Percentiles rank a stretch among this genome's conserved stretches.
phyloP scores from a whole-genome alignment of 2,329 filamentous ascomycete genomes.

The Polytolypa hystricis region DNA sequence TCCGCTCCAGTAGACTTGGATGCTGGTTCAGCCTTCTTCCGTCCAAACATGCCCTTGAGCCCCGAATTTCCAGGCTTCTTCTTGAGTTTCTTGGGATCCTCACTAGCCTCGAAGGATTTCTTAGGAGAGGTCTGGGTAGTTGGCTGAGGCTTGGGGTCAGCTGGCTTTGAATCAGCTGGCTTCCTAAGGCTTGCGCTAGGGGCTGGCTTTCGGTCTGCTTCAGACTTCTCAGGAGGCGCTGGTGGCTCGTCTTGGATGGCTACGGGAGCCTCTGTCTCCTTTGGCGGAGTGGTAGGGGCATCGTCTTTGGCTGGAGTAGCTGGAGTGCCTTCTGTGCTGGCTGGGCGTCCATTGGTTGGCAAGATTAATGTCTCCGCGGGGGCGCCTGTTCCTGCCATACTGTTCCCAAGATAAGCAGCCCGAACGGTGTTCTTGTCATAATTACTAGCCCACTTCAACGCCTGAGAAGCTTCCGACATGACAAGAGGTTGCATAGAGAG shows the following conservation, averaged over 20 bases:
- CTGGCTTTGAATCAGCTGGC: slow-evolving; percentile 9
- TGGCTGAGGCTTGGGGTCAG: slow-evolving; percentile 3
- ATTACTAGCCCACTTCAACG: slow-evolving; percentile 92
- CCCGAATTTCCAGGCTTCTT: slow-evolving; percentile 32
- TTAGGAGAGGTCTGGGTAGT: slow-evolving; percentile 18
- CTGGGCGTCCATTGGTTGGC: slow-evolving; percentile 24
- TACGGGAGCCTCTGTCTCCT: slow-evolving; percentile 21
- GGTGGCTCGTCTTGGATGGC: slow-evolving; percentile 22
- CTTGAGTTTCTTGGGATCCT: slow-evolving; percentile 33
- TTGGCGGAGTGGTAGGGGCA: too few species aligned
- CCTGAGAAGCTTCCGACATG: slow-evolving; percentile 75
- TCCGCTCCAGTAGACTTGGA: slow-evolving; percentile 24
- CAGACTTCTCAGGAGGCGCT: slow-evolving; percentile 13
- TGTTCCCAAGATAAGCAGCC: slow-evolving; percentile 71
- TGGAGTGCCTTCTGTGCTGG: slow-evolving; percentile 14
- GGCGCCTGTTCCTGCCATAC: slow-evolving; percentile 57
- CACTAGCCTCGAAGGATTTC: slow-evolving; percentile 20
- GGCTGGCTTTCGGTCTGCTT: slow-evolving; percentile 3
- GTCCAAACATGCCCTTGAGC: slow-evolving; percentile 35
- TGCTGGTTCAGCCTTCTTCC: slow-evolving; percentile 27
- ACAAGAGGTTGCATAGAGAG: slow-evolving; percentile 79
- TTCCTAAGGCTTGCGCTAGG: slow-evolving; percentile 13
- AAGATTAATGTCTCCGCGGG: slow-evolving; percentile 35
- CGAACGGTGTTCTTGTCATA: slow-evolving; percentile 86
- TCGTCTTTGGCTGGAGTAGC: slow-evolving; percentile 17